phyloP scores from a whole-genome alignment of 2,329 filamentous ascomycete genomes.

The Corynespora cassiicola region DNA sequence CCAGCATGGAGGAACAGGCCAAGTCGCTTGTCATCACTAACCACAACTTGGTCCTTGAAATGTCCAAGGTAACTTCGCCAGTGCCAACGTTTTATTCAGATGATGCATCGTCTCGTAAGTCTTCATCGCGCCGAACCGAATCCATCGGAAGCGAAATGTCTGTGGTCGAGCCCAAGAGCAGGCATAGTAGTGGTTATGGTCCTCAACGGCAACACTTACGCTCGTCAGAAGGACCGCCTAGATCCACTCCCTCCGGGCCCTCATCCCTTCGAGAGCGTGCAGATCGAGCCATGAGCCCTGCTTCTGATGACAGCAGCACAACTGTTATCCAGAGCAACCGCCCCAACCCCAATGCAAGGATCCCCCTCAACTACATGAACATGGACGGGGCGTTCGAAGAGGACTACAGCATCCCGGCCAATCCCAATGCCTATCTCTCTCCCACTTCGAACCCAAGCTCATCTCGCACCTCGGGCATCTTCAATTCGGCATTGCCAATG shows the following conservation, averaged over 20 bases:
- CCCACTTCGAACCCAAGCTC: slow-evolving; percentile 29
- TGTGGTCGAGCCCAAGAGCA: slow-evolving; percentile 49
- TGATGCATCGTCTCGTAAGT: slow-evolving; percentile 49
- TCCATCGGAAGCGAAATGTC: slow-evolving; percentile 48
- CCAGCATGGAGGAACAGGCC: slow-evolving; percentile 75
- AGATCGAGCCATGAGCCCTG: slow-evolving; percentile 29
- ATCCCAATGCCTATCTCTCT: slow-evolving; percentile 23
- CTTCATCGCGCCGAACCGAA: slow-evolving; percentile 52
- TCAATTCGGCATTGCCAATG: slow-evolving; percentile 86
- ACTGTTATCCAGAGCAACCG: slow-evolving; percentile 30
- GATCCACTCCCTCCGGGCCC: slow-evolving; percentile 32
- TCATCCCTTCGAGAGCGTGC: slow-evolving; percentile 23
- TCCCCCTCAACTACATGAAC: slow-evolving; percentile 25
- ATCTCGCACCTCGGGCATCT: slow-evolving; percentile 74
- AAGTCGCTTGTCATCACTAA: slow-evolving; percentile 79
- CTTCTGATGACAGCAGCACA: slow-evolving; percentile 35
- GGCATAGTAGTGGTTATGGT: slow-evolving; percentile 71
- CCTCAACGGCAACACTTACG: slow-evolving; percentile 27
- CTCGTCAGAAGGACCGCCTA: slow-evolving; percentile 35
- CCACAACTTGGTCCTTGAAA: slow-evolving; percentile 66
- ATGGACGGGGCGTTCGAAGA: slow-evolving; percentile 37
- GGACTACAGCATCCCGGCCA: slow-evolving; percentile 23
- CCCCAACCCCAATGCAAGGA: slow-evolving; percentile 20
- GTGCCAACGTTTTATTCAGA: slow-evolving; percentile 51
- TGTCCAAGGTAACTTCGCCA: slow-evolving; percentile 65